Percentiles rank a stretch among this genome's conserved stretches.
Conservation (phyloP, 306 rosid genomes). For the Ochetophila trinervis region DNA sequence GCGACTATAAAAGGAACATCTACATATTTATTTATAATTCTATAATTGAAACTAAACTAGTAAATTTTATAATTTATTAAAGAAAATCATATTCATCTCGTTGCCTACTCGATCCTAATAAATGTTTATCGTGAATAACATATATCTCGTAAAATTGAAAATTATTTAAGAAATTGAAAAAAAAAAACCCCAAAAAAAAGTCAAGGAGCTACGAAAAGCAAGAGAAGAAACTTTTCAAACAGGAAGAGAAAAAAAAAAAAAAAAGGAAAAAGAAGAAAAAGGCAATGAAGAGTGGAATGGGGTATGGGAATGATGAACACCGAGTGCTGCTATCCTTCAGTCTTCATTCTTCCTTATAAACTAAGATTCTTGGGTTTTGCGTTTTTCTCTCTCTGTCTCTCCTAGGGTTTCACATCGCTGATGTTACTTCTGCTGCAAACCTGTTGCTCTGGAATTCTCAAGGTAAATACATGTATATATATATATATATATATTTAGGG, state of each 20-base stretch:
- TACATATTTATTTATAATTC: too few species aligned
- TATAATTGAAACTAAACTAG: too few species aligned
- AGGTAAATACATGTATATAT: background rate
- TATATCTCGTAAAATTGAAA: too few species aligned
- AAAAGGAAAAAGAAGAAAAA: background rate
- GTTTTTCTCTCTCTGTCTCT: slow-evolving; percentile 16
- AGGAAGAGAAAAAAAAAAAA: background rate
- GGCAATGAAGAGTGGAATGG: slow-evolving; percentile 21
- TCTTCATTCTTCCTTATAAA: slow-evolving; percentile 43
- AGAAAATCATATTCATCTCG: too few species aligned
- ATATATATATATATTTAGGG: too few species aligned
- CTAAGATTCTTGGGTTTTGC: slow-evolving; percentile 38
- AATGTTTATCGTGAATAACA: too few species aligned
- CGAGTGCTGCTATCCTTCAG: slow-evolving; percentile 43
- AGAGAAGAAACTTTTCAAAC: slow-evolving; percentile 29
- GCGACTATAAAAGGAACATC: too few species aligned
- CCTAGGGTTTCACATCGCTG: slow-evolving; percentile 3
- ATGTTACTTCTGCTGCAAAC: background rate
- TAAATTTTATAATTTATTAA: too few species aligned
- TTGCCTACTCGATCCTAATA: too few species aligned
- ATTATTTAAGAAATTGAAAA: background rate
- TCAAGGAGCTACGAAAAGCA: slow-evolving; percentile 25
- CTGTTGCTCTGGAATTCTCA: background rate
- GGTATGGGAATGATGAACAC: slow-evolving; percentile 44
- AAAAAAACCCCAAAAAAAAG: slow-evolving; percentile 2